Percentiles rank a stretch among this genome's conserved stretches.
phyloP scores from a whole-genome alignment of 2,329 filamentous ascomycete genomes.

The Myriosclerotinia scirpicola region DNA sequence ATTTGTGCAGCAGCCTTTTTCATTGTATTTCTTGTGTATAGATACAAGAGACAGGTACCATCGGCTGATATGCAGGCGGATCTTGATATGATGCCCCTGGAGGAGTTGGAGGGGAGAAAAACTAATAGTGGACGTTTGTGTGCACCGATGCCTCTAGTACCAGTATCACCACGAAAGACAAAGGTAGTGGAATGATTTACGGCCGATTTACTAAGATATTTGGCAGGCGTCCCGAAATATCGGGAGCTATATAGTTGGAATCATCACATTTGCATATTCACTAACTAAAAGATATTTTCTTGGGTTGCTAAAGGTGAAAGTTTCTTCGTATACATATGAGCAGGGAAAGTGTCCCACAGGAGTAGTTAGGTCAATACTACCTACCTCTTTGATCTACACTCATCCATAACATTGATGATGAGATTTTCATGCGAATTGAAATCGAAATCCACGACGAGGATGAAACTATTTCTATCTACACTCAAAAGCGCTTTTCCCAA shows the following conservation, averaged over 20 bases:
- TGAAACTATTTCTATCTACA: neutral
- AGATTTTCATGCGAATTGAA: neutral
- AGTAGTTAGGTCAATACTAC: neutral
- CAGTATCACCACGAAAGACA: neutral
- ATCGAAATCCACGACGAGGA: neutral
- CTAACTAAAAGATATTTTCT: neutral
- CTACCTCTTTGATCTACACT: neutral
- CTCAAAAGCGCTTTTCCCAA: neutral
- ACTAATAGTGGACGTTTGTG: conserved; percentile 26
- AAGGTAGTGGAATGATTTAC: neutral
- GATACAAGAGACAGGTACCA: neutral
- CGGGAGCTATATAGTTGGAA: neutral
- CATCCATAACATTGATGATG: neutral
- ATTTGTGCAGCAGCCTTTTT: neutral
- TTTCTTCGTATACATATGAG: neutral
- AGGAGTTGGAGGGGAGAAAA: conserved; percentile 45
- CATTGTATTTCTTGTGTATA: neutral
- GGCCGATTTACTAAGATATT: neutral
- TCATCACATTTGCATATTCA: too few species aligned
- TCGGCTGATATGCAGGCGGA: conserved; percentile 17
- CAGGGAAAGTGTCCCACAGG: neutral
- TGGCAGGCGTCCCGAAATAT: too few species aligned
- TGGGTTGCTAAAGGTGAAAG: neutral
- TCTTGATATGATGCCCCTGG: conserved; percentile 30
- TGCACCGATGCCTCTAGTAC: neutral